These are phyloP conservation scores for Diaporthe batatas DNA, from an alignment of 2,329 filamentous ascomycete genomes.

Conservation along the genomic window DNA sequence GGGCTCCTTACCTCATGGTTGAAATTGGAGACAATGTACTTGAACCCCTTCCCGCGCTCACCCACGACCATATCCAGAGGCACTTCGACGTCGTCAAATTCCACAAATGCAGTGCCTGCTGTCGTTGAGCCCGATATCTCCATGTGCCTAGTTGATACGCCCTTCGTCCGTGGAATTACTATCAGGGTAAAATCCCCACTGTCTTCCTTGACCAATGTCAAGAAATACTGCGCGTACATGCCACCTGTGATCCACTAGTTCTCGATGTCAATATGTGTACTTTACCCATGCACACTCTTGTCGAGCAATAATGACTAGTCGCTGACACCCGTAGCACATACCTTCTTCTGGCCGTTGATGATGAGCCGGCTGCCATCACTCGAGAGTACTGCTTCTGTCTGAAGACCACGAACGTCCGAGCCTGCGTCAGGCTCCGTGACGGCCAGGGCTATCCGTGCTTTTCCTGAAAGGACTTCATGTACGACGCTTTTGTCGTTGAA, in stretches of 20 bases:
- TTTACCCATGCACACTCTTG: too few relatives aligned
- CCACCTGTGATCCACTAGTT: conserved; percentile 71
- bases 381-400: conserved; percentile 41
- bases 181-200: conserved; percentile 67
- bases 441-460: conserved; percentile 48
- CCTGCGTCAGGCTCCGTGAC: conserved; percentile 45
- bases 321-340: not conserved
- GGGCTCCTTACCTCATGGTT: conserved; percentile 58
- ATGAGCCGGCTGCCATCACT: conserved; percentile 56
- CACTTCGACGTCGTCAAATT: conserved; percentile 66
- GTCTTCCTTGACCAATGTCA: conserved; percentile 61
- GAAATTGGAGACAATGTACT: conserved; percentile 54
- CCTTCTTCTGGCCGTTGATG: conserved; percentile 71
- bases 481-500: conserved; percentile 41
- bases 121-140: conserved; percentile 72
- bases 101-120: conserved; percentile 68
- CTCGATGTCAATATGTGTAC: too few relatives aligned
- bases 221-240: conserved; percentile 67
- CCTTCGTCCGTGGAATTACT: conserved; percentile 63
- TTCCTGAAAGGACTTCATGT: conserved; percentile 54
- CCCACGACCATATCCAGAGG: conserved; percentile 64
- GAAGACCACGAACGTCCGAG: conserved; percentile 42
- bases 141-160: conserved; percentile 65
- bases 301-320: too few relatives aligned
- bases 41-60: conserved; percentile 64